Evolutionary conservation across 371 early-diverging fungal genomes (phyloP).

Genomic region (Batrachochytrium dendrobatidis): DNA sequence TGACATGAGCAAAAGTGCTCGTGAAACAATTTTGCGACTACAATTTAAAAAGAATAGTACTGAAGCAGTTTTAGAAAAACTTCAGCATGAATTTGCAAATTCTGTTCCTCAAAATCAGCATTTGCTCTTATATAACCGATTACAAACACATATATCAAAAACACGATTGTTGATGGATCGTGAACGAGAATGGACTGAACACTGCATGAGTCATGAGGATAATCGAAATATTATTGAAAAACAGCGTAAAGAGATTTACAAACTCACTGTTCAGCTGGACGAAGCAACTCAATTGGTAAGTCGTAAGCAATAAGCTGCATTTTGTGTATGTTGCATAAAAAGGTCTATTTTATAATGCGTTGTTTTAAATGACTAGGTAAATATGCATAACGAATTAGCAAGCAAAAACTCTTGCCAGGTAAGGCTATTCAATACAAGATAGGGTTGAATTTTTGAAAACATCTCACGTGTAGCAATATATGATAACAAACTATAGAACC

Average conservation of each 20-base stretch:
- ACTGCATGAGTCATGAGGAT: conserved; percentile 7
- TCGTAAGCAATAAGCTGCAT: conserved; percentile 1
- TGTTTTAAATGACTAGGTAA: too few species aligned
- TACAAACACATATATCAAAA: conserved; percentile 22
- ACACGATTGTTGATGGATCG: conserved; percentile 24
- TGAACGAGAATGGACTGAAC: conserved; percentile 28
- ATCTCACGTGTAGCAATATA: too few species aligned
- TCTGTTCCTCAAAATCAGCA: conserved; percentile 27
- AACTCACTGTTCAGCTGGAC: conserved; percentile 11
- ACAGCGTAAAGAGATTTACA: conserved; percentile 8
- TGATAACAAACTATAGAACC: too few species aligned
- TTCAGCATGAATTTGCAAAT: conserved; percentile 13
- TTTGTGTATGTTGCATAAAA: too few species aligned
- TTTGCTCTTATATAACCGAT: conserved; percentile 12
- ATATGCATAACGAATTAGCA: too few species aligned
- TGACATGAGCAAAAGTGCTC: conserved; percentile 13
- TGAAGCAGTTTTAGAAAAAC: not conserved
- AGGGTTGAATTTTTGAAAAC: too few species aligned
- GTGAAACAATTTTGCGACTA: conserved; percentile 21
- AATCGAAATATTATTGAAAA: not conserved
- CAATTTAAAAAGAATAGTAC: conserved; percentile 7
- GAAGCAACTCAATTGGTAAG: conserved; percentile 15
- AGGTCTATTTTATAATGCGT: too few species aligned
- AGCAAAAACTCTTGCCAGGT: too few species aligned
- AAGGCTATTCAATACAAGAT: too few species aligned